Evolutionary conservation across 2,329 filamentous ascomycete genomes (phyloP).

Genomic region (Ascochyta clinopodiicola): DNA sequence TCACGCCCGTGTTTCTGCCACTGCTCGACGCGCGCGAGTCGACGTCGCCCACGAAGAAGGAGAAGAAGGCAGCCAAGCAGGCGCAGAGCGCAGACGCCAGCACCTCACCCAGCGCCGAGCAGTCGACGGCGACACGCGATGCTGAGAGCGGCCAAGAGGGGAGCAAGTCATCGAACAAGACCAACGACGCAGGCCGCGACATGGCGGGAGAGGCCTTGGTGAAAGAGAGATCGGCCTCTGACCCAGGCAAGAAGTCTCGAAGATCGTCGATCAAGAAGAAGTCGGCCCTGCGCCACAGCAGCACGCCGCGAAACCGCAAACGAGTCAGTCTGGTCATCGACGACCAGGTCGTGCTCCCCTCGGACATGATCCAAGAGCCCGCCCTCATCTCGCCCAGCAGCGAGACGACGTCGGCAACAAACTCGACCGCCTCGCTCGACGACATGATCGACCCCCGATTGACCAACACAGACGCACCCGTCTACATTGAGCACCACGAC

Average conservation of each 20-base stretch:
- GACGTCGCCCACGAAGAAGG: constrained; percentile 31
- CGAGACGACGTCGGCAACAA: constrained; percentile 39
- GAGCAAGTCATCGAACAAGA: constrained; percentile 16
- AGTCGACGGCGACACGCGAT: constrained; percentile 22
- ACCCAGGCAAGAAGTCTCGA: constrained; percentile 30
- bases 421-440: constrained; percentile 39
- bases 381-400: constrained; percentile 39
- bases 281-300: constrained; percentile 40
- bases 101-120: constrained; percentile 3
- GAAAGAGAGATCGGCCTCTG: constrained; percentile 21
- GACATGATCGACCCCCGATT: constrained; percentile 45
- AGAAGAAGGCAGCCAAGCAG: constrained; percentile 26
- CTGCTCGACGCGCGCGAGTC: constrained; percentile 42
- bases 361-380: constrained; percentile 41
- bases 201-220: constrained; percentile 16
- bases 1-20: constrained; percentile 47
- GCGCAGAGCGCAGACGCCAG: constrained; percentile 14
- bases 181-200: constrained; percentile 22
- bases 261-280: constrained; percentile 42
- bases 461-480: constrained; percentile 18
- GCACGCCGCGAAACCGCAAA: constrained; percentile 36
- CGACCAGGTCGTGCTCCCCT: constrained; percentile 47
- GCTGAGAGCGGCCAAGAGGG: constrained; percentile 31
- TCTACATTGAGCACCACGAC: constrained; percentile 30
- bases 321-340: constrained; percentile 48